Percentiles rank a stretch among this genome's conserved stretches.
These are phyloP conservation scores for Chlamydomonas sp. DNA, from an alignment of 139 green algal genomes.

Conservation along the genomic window DNA sequence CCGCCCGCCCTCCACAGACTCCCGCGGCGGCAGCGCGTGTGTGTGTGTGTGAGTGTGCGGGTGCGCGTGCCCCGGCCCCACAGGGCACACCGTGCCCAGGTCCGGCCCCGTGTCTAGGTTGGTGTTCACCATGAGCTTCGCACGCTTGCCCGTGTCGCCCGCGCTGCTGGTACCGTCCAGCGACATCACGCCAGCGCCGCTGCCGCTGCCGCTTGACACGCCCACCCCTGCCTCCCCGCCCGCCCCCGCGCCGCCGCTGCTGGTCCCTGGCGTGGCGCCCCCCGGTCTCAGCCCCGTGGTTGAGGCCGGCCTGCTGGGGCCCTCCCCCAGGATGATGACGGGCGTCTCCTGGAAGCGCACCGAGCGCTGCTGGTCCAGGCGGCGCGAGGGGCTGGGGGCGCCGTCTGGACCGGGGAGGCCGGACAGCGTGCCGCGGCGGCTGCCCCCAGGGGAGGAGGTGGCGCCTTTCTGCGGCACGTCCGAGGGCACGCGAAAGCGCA, in stretches of 20 bases:
- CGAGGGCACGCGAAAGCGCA: slow-evolving; percentile 2
- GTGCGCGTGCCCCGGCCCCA: no score
- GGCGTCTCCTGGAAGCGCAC: slow-evolving; percentile 39
- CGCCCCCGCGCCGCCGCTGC: not conserved
- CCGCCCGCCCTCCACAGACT: not conserved
- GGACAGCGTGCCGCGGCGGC: not conserved
- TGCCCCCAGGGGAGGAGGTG: not conserved
- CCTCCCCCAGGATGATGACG: slow-evolving; percentile 4
- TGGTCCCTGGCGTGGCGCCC: no score
- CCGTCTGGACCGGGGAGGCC: not conserved
- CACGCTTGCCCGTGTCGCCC: slow-evolving; percentile 23
- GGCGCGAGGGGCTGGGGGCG: not conserved
- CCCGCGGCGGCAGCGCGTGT: not conserved
- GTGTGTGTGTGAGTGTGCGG: no score
- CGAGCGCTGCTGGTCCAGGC: slow-evolving; percentile 22
- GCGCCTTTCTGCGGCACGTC: not conserved
- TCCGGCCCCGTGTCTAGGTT: not conserved
- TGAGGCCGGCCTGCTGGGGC: not conserved
- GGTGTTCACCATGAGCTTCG: slow-evolving; percentile 24
- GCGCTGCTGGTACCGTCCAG: not conserved
- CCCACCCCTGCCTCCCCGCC: no score
- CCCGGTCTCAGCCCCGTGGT: not conserved
- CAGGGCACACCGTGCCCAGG: no score
- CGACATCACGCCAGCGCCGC: not conserved
- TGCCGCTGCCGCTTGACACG: not conserved